phyloP scores from a whole-genome alignment of 495 filamentous ascomycete species.

The Podospora pseudopauciseta region DNA sequence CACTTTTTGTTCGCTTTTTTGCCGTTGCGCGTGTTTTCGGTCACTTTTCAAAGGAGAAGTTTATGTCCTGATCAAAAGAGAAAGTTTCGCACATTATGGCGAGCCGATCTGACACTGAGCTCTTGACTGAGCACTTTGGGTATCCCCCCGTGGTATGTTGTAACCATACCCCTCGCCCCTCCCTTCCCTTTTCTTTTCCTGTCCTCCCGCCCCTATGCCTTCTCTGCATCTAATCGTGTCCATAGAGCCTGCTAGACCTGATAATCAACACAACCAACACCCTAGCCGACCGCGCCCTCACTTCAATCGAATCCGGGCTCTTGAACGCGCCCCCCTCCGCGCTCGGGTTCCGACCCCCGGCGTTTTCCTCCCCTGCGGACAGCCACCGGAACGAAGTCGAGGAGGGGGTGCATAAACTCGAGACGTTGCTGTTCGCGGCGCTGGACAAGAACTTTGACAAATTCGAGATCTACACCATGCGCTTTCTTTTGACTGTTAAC shows the following conservation, averaged over 20 bases:
- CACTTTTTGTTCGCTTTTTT: background rate
- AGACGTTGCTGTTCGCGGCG: constrained; percentile 86
- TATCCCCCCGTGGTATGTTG: constrained; percentile 82
- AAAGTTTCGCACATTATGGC: constrained; percentile 40
- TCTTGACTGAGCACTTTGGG: constrained; percentile 93
- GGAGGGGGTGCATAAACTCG: constrained; percentile 84
- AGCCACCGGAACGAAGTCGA: constrained; percentile 74
- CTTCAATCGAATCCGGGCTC: constrained; percentile 76
- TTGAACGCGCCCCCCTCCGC: constrained; percentile 63
- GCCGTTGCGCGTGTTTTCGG: no score
- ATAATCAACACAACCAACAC: constrained; percentile 95
- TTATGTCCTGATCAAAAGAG: background rate
- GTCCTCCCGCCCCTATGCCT: background rate
- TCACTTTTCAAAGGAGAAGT: background rate
- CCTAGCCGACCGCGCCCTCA: constrained; percentile 78
- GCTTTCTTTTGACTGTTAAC: constrained; percentile 76
- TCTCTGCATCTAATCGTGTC: constrained; percentile 1
- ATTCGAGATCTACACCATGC: constrained; percentile 86
- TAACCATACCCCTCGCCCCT: background rate
- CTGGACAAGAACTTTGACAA: constrained; percentile 98
- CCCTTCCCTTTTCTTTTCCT: background rate
- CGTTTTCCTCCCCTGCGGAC: constrained; percentile 38
- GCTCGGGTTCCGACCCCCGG: constrained; percentile 65
- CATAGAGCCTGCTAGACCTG: constrained; percentile 86
- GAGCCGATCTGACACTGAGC: constrained; percentile 55